phyloP scores from a whole-genome alignment of 164 flowering plant genomes.

The Amborella trichopoda region DNA sequence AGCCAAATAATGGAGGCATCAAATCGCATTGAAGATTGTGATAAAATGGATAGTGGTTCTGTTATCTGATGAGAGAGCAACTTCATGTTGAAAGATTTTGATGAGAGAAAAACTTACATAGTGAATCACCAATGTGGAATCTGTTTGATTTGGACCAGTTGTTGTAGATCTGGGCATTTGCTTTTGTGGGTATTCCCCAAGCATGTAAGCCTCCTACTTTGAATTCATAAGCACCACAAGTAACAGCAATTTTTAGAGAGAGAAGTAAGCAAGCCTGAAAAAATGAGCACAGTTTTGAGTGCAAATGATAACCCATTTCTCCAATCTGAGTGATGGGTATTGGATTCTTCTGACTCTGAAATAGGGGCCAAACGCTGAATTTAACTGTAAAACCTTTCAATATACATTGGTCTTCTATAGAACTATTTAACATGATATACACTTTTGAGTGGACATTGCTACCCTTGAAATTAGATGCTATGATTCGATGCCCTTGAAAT shows the following conservation, averaged over 20 bases:
- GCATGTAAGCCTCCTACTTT: slow-evolving; percentile 80
- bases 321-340: no score
- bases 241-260: slow-evolving; percentile 29
- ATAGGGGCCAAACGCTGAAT: no score
- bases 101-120: slow-evolving; percentile 42
- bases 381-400: no score
- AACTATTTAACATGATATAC: no score
- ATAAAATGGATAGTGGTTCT: neutral
- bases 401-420: no score
- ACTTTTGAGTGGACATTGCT: no score
- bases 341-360: no score
- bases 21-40: neutral
- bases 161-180: slow-evolving; percentile 45
- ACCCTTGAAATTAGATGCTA: no score
- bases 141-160: slow-evolving; percentile 54
- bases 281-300: no score
- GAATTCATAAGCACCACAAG: slow-evolving; percentile 41
- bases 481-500: no score
- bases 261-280: slow-evolving; percentile 32
- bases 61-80: neutral
- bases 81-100: neutral
- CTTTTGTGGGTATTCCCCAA: slow-evolving; percentile 76
- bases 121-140: slow-evolving; percentile 69
- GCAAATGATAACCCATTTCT: no score
- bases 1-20: no score